A percentile compares a stretch with the other conserved stretches of the same genome.
Conservation (phyloP, 78 protist genomes). For the Dictyostelium citrinum region DNA sequence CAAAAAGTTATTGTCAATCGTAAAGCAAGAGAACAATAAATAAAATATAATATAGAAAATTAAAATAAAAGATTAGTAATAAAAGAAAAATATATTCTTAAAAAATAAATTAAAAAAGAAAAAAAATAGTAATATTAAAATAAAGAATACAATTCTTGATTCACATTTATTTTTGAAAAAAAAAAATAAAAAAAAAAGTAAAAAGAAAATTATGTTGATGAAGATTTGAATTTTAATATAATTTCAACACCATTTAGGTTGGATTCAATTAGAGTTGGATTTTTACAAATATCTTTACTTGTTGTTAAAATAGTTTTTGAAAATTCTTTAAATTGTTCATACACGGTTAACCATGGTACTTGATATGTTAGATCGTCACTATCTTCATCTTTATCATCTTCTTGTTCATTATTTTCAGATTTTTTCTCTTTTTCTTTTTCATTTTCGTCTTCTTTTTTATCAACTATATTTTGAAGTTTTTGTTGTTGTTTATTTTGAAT, state of each 20-base stretch:
- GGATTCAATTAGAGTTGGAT: background rate
- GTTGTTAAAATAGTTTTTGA: background rate
- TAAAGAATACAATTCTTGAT: background rate
- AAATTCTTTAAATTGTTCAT: background rate
- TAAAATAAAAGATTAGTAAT: background rate
- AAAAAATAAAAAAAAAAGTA: background rate
- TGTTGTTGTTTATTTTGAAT: background rate
- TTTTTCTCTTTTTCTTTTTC: background rate
- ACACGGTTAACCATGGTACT: background rate
- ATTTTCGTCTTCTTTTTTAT: background rate
- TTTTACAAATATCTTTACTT: background rate
- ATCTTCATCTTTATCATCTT: background rate
- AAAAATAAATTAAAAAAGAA: background rate
- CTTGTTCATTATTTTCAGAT: background rate
- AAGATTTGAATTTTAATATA: background rate
- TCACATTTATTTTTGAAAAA: background rate
- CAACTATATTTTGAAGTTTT: background rate
- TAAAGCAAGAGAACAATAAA: background rate
- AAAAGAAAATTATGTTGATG: background rate
- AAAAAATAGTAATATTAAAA: background rate
- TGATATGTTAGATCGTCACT: background rate
- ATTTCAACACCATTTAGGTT: background rate
- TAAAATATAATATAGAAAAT: background rate
- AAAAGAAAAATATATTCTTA: background rate
- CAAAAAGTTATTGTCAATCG: constrained; percentile 13